Base-by-base conservation (phyloP, 2,329 filamentous ascomycete genomes). In the Cercospora nicotianae region DNA sequence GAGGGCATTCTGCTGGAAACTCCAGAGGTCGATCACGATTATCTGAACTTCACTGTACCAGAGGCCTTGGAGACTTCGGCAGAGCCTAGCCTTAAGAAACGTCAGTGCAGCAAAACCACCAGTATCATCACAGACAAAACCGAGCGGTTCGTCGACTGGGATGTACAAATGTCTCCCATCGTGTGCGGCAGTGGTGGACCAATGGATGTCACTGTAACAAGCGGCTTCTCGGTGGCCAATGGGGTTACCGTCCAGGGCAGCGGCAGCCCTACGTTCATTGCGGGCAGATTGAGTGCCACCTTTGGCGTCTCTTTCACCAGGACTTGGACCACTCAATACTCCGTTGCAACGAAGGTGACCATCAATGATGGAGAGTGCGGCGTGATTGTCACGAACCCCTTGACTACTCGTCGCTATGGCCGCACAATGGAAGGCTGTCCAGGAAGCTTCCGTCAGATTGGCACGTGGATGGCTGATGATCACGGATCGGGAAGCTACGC, bases 341-440 rank as follows among this genome's bases (percentile, higher is more conserved):
- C 67, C 20, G 39, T 64, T 16, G 61, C 64, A 7, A 66, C 64
- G 63, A 68, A 66, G 23, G 57, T 55, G 3, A 67, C 63, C 12
- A 58, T 70, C 30, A 28, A 33, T 16, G 20, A 55, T n/a, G 66
- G 68, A n/a, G 53, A 66, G 12, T 70, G 66, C 20, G 68, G 68
- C 58, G 63, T 64, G 18, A 68, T 70, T 66, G 68, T 70, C 60
- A 70, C 68, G 7, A 67, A 72, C 45, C 72, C 72, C 13, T 20
- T 72, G 18, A 69, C 63, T 23, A 72, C 72, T 18, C 69, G 72
- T 36, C 68, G 69, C 20, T 73, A 67, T 55, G 72, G 70, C n/a
- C 64, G 67, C 28, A 63, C 69, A 4, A 57, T 67, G 45, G 20
- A 69, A 45, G 70, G 72, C 10, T 70, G 72, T 53, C 36, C 69